A percentile compares a stretch with the other conserved stretches of the same genome.
phyloP scores from a whole-genome alignment of 768 basidiomycete species.

The Cystoderma amianthinum region DNA sequence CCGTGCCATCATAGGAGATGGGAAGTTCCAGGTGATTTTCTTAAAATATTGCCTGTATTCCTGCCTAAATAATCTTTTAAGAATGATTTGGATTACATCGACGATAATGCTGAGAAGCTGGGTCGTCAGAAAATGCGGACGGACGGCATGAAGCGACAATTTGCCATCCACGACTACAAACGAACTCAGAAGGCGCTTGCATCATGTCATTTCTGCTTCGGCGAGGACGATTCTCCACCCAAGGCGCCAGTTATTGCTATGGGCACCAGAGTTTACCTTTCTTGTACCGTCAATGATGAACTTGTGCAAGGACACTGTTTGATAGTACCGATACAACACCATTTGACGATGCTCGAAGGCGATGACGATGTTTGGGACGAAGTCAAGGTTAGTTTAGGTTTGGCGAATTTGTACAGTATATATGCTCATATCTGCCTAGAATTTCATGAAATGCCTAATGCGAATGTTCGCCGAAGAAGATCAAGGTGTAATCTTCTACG shows the following conservation, averaged over 20 bases:
- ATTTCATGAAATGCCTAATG: slow-evolving; percentile 91
- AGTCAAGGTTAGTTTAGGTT: slow-evolving; percentile 69
- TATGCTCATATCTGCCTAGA: too few species aligned
- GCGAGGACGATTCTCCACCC: slow-evolving; percentile 87
- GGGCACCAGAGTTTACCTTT: slow-evolving; percentile 88
- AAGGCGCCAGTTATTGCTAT: slow-evolving; percentile 85
- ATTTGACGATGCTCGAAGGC: slow-evolving; percentile 83
- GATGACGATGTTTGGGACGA: slow-evolving; percentile 99
- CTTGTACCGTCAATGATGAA: slow-evolving; percentile 82
- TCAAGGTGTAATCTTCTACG: slow-evolving; percentile 92
- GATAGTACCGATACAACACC: slow-evolving; percentile 94
- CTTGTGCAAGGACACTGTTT: slow-evolving; percentile 89
- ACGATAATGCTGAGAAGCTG: slow-evolving; percentile 92
- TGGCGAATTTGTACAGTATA: too few species aligned
- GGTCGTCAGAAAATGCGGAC: slow-evolving; percentile 93
- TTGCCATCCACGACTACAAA: slow-evolving; percentile 96
- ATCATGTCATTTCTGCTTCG: slow-evolving; percentile 82
- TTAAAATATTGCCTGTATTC: not conserved
- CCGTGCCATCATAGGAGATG: slow-evolving; percentile 79
- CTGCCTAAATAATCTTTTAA: slow-evolving; percentile 16
- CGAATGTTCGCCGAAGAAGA: slow-evolving; percentile 90
- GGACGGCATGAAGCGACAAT: slow-evolving; percentile 94
- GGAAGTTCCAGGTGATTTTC: slow-evolving; percentile 67
- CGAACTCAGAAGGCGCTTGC: slow-evolving; percentile 87
- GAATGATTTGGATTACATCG: slow-evolving; percentile 91